Base-by-base conservation (phyloP, 306 rosid genomes). In the Vigna reflexopilosa region DNA sequence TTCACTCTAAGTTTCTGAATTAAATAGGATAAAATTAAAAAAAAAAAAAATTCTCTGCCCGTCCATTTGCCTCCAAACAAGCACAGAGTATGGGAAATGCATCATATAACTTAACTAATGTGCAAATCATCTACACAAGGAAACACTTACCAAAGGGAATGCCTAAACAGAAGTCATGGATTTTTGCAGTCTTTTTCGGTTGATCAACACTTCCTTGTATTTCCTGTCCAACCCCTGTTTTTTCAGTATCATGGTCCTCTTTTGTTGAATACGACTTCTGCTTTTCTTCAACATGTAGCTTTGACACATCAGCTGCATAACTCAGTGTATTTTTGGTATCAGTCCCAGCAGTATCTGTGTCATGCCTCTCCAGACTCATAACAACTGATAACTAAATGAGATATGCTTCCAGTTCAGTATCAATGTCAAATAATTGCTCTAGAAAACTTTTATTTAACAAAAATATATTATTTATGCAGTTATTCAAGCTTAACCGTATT, bases 151-250 rank as follows among this genome's bases (percentile, higher is more conserved):
- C 98, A 73, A 89, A 94, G 49, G 98, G 98, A 82, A 94, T 92
- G 70, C 97, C 98, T 15, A 94, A 94, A 85, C 98, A 94, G 80
- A 94, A 94, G 82, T 94, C 98, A 85, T 94, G 98, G 74, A 94
- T 86, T 85, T 89, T 92, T 3, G 98, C 97, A 16, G 88, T 73
- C 45, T 77, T 73, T 83, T 85, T 83, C 40, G 54, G 89, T 62
- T 86, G 86, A 77, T 30, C 42, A 26, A 52, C 85, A 73, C 14
- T 78, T 80, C 76, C 90, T 26, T 19, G 84, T 3, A 17, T 59
- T 72, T 73, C 36, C 84, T 88, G 83, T 74, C 15, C 81, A 14
- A 38, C 62, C 51, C 77, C 87, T 17, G 30, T 32, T 48, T 88
- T 84, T 77, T 64, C 91, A 49, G 78, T 61, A 74, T 34, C 78